Conservation (phyloP, 176 grass and related monocot genomes). For the Tillandsia fasciculata region DNA sequence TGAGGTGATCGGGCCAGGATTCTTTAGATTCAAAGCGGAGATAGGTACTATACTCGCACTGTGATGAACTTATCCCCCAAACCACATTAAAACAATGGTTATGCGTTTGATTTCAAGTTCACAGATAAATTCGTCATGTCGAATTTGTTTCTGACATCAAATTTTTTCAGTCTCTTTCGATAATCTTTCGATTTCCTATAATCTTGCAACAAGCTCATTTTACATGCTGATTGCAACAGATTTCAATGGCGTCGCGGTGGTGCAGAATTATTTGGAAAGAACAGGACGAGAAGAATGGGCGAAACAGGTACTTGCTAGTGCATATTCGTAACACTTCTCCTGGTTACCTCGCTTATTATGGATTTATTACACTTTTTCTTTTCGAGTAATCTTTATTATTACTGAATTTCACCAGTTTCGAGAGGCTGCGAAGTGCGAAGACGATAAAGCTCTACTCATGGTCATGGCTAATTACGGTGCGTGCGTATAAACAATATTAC, state of each 20-base stretch:
- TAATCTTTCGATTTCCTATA: neutral
- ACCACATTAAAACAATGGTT: no score
- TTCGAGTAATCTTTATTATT: conserved; percentile 7
- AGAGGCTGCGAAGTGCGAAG: conserved; percentile 46
- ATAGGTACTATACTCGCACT: conserved; percentile 49
- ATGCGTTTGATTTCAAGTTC: no score
- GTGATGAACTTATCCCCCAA: no score
- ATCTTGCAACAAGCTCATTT: neutral
- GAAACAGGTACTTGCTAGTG: conserved; percentile 49
- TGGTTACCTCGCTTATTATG: neutral
- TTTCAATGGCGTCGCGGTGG: conserved; percentile 96
- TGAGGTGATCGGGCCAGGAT: conserved; percentile 97
- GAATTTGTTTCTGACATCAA: neutral
- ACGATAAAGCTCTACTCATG: conserved; percentile 52
- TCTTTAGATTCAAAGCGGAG: conserved; percentile 99
- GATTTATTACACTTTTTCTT: no score
- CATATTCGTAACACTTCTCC: conserved; percentile 7
- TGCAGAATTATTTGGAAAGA: conserved; percentile 97
- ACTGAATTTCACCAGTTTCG: conserved; percentile 45
- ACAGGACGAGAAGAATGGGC: conserved; percentile 78
- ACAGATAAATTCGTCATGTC: no score
- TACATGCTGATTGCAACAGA: conserved; percentile 32
- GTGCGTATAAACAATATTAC: conserved; percentile 20
- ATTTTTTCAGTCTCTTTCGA: neutral
- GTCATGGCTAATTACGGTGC: conserved; percentile 94